These are phyloP conservation scores for Dactylellina cionopaga DNA, from an alignment of 2,329 filamentous ascomycete species.

Conservation along the genomic window DNA sequence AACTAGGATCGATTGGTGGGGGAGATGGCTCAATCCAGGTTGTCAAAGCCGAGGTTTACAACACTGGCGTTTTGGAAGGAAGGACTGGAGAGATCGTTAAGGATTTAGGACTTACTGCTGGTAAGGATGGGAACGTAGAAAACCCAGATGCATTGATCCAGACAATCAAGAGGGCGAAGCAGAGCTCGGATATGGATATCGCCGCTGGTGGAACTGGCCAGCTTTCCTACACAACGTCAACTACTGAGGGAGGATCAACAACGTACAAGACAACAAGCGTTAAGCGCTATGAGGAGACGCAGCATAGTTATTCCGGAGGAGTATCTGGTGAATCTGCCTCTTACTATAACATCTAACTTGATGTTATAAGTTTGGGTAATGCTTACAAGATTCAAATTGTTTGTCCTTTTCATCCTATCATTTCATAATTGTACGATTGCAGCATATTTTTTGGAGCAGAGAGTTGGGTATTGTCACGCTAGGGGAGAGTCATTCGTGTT, in stretches of 20 bases:
- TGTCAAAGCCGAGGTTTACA: slow-evolving; percentile 37
- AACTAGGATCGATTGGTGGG: not conserved
- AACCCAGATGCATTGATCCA: slow-evolving; percentile 16
- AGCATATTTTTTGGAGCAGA: not conserved
- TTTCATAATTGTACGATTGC: not conserved
- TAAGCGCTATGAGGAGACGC: slow-evolving; percentile 6
- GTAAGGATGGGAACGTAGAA: slow-evolving; percentile 12
- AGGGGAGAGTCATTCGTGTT: too few species aligned
- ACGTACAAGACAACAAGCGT: slow-evolving; percentile 18
- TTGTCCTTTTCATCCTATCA: not conserved
- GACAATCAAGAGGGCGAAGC: slow-evolving; percentile 22
- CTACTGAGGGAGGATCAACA: slow-evolving; percentile 11
- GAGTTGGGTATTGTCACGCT: not conserved
- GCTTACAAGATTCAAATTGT: not conserved
- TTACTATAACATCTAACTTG: not conserved
- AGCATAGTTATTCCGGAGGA: not conserved
- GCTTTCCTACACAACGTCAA: not conserved
- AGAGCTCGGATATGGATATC: slow-evolving; percentile 14
- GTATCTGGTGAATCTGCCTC: not conserved
- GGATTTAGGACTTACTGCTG: slow-evolving; percentile 24
- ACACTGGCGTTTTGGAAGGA: slow-evolving; percentile 26
- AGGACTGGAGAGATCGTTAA: slow-evolving; percentile 20
- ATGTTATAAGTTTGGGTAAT: not conserved
- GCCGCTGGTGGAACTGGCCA: slow-evolving; percentile 18
- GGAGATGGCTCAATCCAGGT: not conserved